Base-by-base conservation (phyloP, 371 early-diverging fungal species). In the Saksenaea vasiformis region DNA sequence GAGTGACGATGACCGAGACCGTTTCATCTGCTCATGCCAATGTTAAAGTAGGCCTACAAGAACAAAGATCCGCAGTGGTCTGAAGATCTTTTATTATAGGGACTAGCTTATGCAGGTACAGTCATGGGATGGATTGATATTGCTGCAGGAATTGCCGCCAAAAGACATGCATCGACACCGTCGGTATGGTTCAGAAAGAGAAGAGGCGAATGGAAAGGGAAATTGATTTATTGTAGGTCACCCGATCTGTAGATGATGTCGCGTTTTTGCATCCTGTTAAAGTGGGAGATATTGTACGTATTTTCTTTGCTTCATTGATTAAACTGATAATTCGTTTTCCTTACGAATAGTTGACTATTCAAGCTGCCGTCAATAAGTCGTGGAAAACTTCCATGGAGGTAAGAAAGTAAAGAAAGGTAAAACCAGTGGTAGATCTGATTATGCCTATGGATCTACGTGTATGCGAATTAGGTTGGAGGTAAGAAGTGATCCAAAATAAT, bases 361-460 rank as follows among this genome's bases (percentile, higher is more conserved):
- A 86, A 62, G 91, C 91, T 0, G 76, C 71, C 9, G 88, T 92
- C 5, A 92, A 90, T 58, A 82, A 85, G 60, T 77, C 87, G 1
- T 92, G 90, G 91, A 87, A 85, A 53, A 87, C 90, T 2, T 88
- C 88, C 0, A 90, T 92, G 90, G 92, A 92, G 74, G 83, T 82
- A 57, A 11, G 14, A 27, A 22, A 35, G 28, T 34, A 22, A 27
- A 10, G 22, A 28, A 27, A n/a, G 10, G 24, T 8, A 41, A 58
- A 15, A 22, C 19, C 10, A 38, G 14, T 58, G 39, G 11, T 11
- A 28, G 26, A 59, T 34, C 38, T 51, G 8, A 35, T 10, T 14
- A 34, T 31, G 31, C 4, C 4, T 31, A 31, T 31, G 31, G 31
- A 31, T 31, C 7, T 31, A 22, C 22, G 22, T 47, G 22, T 10